Conservation (phyloP, 2,329 filamentous ascomycete species). For the Chaetomiaceae sp. region DNA sequence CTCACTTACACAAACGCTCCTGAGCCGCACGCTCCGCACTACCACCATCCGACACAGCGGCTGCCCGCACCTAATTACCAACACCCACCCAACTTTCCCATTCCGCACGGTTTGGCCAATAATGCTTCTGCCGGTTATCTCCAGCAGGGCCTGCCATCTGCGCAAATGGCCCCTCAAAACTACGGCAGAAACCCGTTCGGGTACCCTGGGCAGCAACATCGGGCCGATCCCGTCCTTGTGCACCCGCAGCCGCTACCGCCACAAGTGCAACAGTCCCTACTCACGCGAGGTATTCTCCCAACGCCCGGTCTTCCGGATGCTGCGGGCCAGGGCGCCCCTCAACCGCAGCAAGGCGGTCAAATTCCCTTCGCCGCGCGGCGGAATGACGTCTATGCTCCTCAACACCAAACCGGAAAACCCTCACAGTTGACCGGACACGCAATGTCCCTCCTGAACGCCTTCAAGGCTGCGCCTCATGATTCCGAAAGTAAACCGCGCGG, state of each 20-base stretch:
- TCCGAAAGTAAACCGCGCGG: conserved; percentile 13
- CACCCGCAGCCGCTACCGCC: conserved; percentile 49
- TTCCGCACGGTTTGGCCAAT: conserved; percentile 29
- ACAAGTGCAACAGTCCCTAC: conserved; percentile 48
- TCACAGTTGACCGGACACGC: conserved; percentile 30
- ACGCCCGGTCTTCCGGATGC: conserved; percentile 30
- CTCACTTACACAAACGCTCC: conserved; percentile 43
- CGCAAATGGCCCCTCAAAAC: conserved; percentile 14
- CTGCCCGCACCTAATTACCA: conserved; percentile 41
- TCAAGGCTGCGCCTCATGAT: conserved; percentile 30
- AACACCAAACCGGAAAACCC: conserved; percentile 21
- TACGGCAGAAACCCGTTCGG: conserved; percentile 22
- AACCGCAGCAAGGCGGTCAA: background rate
- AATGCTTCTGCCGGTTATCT: conserved; percentile 22
- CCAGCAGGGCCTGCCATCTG: conserved; percentile 12
- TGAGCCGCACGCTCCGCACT: conserved; percentile 53
- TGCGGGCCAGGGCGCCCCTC: conserved; percentile 4
- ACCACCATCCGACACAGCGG: conserved; percentile 45
- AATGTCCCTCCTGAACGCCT: conserved; percentile 35
- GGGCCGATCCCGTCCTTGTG: conserved; percentile 26
- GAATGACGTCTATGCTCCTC: conserved; percentile 16
- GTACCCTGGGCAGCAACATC: conserved; percentile 24
- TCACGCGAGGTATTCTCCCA: conserved; percentile 36
- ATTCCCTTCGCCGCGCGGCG: conserved; percentile 1
- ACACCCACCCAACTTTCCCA: conserved; percentile 44